Conservation (phyloP, 129 eudicot species). For the Solidago caesia region DNA sequence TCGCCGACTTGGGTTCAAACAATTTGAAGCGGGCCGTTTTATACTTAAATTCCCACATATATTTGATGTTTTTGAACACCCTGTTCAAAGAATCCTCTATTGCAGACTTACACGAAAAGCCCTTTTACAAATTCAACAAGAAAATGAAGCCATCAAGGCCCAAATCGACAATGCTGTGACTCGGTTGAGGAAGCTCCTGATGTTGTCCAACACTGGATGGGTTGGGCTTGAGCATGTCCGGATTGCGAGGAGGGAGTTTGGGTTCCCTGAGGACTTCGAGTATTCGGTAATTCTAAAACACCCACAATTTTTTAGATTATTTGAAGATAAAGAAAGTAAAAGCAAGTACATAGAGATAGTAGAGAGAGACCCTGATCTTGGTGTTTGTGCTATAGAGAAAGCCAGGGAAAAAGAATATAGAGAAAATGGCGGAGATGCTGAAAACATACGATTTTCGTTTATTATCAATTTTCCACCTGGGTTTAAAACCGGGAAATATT, state of each 20-base stretch:
- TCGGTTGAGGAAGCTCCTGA: slow-evolving; percentile 61
- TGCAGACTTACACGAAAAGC: slow-evolving; percentile 75
- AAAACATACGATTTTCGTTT: slow-evolving; percentile 63
- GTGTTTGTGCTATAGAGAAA: slow-evolving; percentile 62
- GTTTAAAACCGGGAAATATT: slow-evolving; percentile 72
- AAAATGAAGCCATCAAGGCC: slow-evolving; percentile 61
- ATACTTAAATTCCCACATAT: slow-evolving; percentile 84
- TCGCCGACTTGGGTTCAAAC: slow-evolving; percentile 69
- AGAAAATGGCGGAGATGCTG: slow-evolving; percentile 71
- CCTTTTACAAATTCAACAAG: slow-evolving; percentile 60
- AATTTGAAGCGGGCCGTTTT: slow-evolving; percentile 66
- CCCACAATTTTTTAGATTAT: slow-evolving; percentile 71
- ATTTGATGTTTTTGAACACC: slow-evolving; percentile 89
- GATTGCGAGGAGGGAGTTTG: slow-evolving; percentile 73
- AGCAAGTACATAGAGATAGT: slow-evolving; percentile 72
- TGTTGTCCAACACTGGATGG: slow-evolving; percentile 77
- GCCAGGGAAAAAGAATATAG: slow-evolving; percentile 74
- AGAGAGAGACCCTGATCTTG: slow-evolving; percentile 43
- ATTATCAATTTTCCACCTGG: slow-evolving; percentile 88
- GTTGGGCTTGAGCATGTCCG: slow-evolving; percentile 71
- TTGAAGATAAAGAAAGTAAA: slow-evolving; percentile 73
- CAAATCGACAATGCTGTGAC: slow-evolving; percentile 67
- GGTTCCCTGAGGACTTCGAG: slow-evolving; percentile 90
- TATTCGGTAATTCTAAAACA: slow-evolving; percentile 58
- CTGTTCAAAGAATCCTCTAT: slow-evolving; percentile 84